These are phyloP conservation scores for Incumbomyces delicatus DNA, from an alignment of 2,329 filamentous ascomycete genomes.

Conservation along the genomic window DNA sequence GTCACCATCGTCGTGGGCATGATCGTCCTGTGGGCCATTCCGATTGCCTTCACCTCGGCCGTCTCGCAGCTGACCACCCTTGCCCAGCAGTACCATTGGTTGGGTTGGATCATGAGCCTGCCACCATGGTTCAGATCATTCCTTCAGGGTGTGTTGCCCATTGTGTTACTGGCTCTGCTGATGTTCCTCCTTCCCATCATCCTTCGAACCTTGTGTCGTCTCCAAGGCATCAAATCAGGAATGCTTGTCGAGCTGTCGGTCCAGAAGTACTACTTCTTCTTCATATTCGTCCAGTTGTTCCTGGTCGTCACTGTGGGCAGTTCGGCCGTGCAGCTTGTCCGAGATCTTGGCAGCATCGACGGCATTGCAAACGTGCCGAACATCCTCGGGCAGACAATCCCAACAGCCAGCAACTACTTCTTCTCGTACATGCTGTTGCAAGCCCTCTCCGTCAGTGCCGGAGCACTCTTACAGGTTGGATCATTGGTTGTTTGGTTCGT, in stretches of 20 bases:
- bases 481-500: constrained; percentile 73
- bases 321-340: constrained; percentile 57
- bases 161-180: constrained; percentile 63
- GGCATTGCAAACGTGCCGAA: constrained; percentile 60
- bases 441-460: constrained; percentile 80
- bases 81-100: constrained; percentile 55
- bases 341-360: constrained; percentile 54
- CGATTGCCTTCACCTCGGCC: constrained; percentile 77
- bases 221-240: constrained; percentile 75
- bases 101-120: constrained; percentile 57
- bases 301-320: constrained; percentile 80
- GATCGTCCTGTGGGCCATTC: constrained; percentile 81
- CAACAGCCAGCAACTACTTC: constrained; percentile 88
- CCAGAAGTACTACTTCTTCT: constrained; percentile 85
- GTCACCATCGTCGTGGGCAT: constrained; percentile 59
- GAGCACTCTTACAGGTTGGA: constrained; percentile 75
- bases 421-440: constrained; percentile 98
- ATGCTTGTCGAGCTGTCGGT: constrained; percentile 71
- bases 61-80: constrained; percentile 68
- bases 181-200: constrained; percentile 74
- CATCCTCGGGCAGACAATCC: constrained; percentile 67
- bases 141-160: constrained; percentile 78
- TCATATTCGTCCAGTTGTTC: constrained; percentile 91
- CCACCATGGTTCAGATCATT: constrained; percentile 54
- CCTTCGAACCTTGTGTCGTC: constrained; percentile 59